These are phyloP conservation scores for Coriolopsis trogii DNA, from an alignment of 1,284 basidiomycete genomes.

Conservation along the genomic window DNA sequence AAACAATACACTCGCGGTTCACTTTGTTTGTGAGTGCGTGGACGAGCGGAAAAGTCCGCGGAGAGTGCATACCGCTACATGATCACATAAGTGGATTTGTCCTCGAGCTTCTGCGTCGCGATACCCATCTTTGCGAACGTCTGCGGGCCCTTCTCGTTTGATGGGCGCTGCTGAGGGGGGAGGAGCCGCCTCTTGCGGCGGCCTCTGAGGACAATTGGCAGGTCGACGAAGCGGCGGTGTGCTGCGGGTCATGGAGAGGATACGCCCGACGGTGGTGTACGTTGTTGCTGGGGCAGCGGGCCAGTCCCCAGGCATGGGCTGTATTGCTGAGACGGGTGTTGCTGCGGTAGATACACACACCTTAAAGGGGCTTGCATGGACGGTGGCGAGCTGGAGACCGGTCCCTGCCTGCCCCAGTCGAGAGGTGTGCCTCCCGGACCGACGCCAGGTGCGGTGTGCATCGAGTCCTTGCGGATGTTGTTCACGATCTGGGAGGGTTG, in stretches of 20 bases:
- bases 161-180: neutral
- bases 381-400: slow-evolving; percentile 14
- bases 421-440: slow-evolving; percentile 6
- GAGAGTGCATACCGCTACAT: no score
- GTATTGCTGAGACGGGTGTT: no score
- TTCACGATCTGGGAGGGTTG: slow-evolving; percentile 35
- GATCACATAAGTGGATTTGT: slow-evolving; percentile 76
- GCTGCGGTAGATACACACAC: slow-evolving; percentile 1
- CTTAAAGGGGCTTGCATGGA: slow-evolving; percentile 17
- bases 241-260: slow-evolving; percentile 8
- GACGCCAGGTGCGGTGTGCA: slow-evolving; percentile 12
- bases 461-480: slow-evolving; percentile 37
- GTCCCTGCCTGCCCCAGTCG: neutral
- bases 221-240: slow-evolving; percentile 18
- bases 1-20: no score
- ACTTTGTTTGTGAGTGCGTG: no score
- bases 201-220: slow-evolving; percentile 1
- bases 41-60: no score
- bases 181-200: slow-evolving; percentile 2
- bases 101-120: slow-evolving; percentile 69
- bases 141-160: slow-evolving; percentile 55
- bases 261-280: slow-evolving; percentile 6
- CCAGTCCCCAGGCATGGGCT: slow-evolving; percentile 4
- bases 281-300: slow-evolving; percentile 3
- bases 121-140: slow-evolving; percentile 96